Evolutionary conservation across 2,329 filamentous ascomycete species (phyloP), one percentile per base, ranked within the genome.

Genomic region (Monosporascus sp.): DNA sequence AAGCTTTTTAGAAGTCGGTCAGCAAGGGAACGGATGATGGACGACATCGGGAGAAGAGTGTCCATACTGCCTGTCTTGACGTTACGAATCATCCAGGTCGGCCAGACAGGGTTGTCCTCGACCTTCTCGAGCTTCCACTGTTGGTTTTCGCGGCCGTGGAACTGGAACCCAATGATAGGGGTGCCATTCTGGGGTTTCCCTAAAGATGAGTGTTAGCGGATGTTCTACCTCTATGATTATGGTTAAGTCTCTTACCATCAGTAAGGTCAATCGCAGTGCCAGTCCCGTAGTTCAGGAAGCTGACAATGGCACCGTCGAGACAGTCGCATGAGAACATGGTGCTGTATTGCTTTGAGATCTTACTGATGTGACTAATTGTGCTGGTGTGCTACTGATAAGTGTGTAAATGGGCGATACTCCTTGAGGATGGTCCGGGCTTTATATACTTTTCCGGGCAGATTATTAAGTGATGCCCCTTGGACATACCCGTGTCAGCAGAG

Each of bases 231-330:
- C 24, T 24, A 24, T 24, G 24, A 24, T 24, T 24, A 20, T 22
- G 39, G 7, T 14, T 24, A 41, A 17, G 27, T 4, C 5, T 15
- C 22, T 41, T 49, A 51, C 48, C 49, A 15, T 24, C 15, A 38
- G 48, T 31, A 17, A 54, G 52, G 25, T 54, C 48, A 31, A 51
- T 17, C 14, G 27, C 45, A 35, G 52, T 47, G 52, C 46, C 49
- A 37, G 49, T 48, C 27, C 48, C 48, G n/a, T 54, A 51, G 52
- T 54, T 54, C 17, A 54, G 25, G 48, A 54, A 50, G 44, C 18
- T 35, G 27, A 54, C 41, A 18, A 51, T 24, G n/a, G 52, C 37
- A 14, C 52, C 52, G 25, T 54, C 48, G n/a, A 47, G 25, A 25
- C 18, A 18, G 25, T 47, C 37, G 17, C 20, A 5, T 22, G 11